These are phyloP conservation scores for Magnolia changhungtana DNA, from an alignment of 164 flowering plant genomes.

Conservation along the genomic window DNA sequence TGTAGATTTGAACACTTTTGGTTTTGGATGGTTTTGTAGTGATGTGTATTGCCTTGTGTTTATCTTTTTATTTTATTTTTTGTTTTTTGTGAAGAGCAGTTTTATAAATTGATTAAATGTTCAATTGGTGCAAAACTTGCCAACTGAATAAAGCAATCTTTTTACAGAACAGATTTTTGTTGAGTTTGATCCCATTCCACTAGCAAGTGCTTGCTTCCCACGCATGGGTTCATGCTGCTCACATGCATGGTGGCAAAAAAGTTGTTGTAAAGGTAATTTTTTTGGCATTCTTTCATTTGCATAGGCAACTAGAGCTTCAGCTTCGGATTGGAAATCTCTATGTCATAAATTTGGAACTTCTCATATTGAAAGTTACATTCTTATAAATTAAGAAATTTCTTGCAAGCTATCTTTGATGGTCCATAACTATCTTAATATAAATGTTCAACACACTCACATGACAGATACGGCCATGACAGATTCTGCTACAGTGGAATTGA, in stretches of 20 bases:
- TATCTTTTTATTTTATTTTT: no score
- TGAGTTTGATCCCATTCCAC: constrained; percentile 79
- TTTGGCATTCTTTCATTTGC: neutral
- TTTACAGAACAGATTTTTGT: constrained; percentile 49
- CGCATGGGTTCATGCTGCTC: constrained; percentile 96
- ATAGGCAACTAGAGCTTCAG: neutral
- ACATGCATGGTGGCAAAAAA: constrained; percentile 73
- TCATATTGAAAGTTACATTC: neutral
- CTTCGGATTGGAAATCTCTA: neutral
- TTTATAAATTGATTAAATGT: neutral
- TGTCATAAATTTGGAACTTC: no score
- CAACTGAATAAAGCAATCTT: constrained; percentile 15
- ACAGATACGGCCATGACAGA: constrained; percentile 96
- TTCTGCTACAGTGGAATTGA: constrained; percentile 73
- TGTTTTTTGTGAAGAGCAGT: neutral
- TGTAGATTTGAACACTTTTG: no score
- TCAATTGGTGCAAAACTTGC: neutral
- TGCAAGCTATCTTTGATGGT: constrained; percentile 4
- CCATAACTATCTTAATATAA: constrained; percentile 22
- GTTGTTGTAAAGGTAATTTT: constrained; percentile 89
- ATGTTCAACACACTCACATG: constrained; percentile 98
- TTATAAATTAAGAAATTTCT: no score
- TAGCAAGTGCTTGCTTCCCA: constrained; percentile 90
- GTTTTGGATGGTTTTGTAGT: no score
- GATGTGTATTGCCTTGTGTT: no score